A percentile compares a stretch with the other conserved stretches of the same genome.
phyloP scores from a whole-genome alignment of 352 stramenopile genomes.

The Phytophthora chlamydospora region DNA sequence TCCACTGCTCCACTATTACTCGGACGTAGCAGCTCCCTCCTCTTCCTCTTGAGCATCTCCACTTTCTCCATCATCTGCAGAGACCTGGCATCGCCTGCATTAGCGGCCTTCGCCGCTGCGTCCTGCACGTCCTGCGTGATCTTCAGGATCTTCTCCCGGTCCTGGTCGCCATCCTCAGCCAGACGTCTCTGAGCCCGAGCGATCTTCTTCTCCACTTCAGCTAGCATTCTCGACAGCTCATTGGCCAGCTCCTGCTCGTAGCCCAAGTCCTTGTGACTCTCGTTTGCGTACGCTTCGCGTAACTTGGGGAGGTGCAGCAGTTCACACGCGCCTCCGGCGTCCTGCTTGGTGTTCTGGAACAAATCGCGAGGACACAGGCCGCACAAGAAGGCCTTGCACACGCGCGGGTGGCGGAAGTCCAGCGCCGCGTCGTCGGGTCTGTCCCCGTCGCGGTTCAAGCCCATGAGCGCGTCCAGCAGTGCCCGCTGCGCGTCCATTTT shows the following conservation, averaged over 20 bases:
- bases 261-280: constrained; percentile 45
- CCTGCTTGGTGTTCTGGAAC: constrained; percentile 92
- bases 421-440: constrained; percentile 75
- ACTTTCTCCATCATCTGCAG: constrained; percentile 70
- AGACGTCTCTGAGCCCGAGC: constrained; percentile 68
- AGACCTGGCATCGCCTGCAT: constrained; percentile 60
- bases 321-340: constrained; percentile 67
- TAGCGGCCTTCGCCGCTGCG: constrained; percentile 59
- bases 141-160: constrained; percentile 65
- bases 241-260: constrained; percentile 78
- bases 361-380: constrained; percentile 88
- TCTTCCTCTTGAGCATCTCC: constrained; percentile 60
- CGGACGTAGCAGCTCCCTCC: constrained; percentile 25
- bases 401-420: constrained; percentile 72
- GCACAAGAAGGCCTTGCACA: constrained; percentile 86
- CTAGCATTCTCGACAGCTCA: constrained; percentile 65
- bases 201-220: constrained; percentile 89
- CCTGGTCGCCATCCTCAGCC: constrained; percentile 53
- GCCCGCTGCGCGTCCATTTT: constrained; percentile 86
- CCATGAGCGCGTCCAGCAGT: constrained; percentile 91
- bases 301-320: constrained; percentile 77
- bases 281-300: constrained; percentile 58
- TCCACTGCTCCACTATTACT: constrained; percentile 36
- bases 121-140: constrained; percentile 80
- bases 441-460: constrained; percentile 91